Evolutionary conservation across 805 yeast genomes (phyloP).

Genomic region (Pichia sporocuriosa): DNA sequence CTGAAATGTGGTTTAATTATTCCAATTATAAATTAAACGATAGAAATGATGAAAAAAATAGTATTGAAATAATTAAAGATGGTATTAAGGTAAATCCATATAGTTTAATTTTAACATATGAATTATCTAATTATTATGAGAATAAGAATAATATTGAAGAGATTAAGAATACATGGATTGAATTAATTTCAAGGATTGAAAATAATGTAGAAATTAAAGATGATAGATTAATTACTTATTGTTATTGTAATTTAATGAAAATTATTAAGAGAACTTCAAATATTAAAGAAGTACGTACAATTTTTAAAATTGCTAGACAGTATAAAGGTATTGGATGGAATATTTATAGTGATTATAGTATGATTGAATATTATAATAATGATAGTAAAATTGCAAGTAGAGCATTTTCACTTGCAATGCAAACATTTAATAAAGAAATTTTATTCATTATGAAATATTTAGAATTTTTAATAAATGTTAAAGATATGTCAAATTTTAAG

Average conservation of each 20-base stretch:
- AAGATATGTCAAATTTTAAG: conserved; percentile 66
- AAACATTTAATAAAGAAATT: conserved; percentile 42
- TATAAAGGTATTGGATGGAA: conserved; percentile 60
- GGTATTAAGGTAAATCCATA: conserved; percentile 62
- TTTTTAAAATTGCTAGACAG: conserved; percentile 66
- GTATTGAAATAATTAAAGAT: conserved; percentile 41
- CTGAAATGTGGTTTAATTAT: conserved; percentile 73
- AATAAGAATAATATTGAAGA: conserved; percentile 42
- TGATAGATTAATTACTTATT: conserved; percentile 42
- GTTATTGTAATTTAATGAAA: conserved; percentile 65
- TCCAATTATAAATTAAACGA: conserved; percentile 20
- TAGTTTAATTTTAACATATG: conserved; percentile 60
- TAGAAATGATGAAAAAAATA: conserved; percentile 13
- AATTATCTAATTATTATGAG: conserved; percentile 67
- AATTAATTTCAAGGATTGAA: conserved; percentile 38
- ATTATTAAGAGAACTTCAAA: conserved; percentile 50
- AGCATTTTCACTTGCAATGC: conserved; percentile 75
- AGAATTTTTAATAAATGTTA: conserved; percentile 59
- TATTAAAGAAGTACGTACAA: conserved; percentile 54
- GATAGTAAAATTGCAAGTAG: conserved; percentile 64
- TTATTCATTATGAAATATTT: conserved; percentile 63
- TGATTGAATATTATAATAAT: conserved; percentile 66
- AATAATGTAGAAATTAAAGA: conserved; percentile 17
- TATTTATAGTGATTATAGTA: conserved; percentile 74
- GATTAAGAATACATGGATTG: conserved; percentile 44